phyloP scores from a whole-genome alignment of 169 alveolate species.

The Eimeria sp. region DNA sequence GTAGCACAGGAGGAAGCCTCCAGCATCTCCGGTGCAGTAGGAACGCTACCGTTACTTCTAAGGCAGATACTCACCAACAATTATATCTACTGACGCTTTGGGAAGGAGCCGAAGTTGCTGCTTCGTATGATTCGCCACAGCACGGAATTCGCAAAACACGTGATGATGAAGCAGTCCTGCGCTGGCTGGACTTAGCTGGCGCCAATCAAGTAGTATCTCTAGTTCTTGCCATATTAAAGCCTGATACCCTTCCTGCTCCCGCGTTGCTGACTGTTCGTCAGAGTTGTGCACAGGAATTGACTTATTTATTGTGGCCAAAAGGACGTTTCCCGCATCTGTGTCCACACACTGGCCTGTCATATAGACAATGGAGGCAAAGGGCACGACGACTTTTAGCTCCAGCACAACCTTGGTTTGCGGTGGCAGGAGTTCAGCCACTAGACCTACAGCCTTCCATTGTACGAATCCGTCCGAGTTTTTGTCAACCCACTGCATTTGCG shows the following conservation, averaged over 20 bases:
- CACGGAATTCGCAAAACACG: constrained; percentile 71
- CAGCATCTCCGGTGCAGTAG: background rate
- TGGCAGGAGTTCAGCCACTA: constrained; percentile 30
- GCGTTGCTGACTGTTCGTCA: background rate
- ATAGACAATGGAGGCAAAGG: background rate
- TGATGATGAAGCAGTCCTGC: constrained; percentile 64
- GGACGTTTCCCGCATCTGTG: constrained; percentile 33
- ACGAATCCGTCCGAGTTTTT: background rate
- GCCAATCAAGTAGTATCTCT: constrained; percentile 36
- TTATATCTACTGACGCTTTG: constrained; percentile 43
- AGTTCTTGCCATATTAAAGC: background rate
- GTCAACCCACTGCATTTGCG: background rate
- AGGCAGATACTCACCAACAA: constrained; percentile 14
- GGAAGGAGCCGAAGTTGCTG: constrained; percentile 28
- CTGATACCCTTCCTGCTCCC: background rate
- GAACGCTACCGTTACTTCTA: background rate
- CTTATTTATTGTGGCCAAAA: background rate
- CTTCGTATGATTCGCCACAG: background rate
- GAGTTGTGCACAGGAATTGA: background rate
- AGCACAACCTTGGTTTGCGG: constrained; percentile 46
- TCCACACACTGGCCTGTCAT: constrained; percentile 63
- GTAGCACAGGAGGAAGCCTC: background rate
- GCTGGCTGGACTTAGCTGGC: constrained; percentile 9
- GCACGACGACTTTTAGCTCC: background rate
- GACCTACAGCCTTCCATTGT: constrained; percentile 24